Conservation (phyloP, 106 monocot species). For the Acorus gramineus region DNA sequence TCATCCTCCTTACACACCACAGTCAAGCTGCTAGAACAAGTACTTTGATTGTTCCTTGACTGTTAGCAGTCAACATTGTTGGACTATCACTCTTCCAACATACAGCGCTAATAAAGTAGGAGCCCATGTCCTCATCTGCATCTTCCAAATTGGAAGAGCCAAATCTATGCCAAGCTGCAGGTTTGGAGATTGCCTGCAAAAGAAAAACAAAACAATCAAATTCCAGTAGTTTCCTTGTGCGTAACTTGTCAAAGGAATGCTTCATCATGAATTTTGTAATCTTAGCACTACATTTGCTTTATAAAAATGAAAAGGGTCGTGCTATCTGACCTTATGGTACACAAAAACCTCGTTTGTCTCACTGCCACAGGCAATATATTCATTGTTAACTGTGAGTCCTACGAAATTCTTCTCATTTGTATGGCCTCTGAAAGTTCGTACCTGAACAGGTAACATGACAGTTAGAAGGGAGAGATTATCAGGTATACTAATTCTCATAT, state of each 20-base stretch:
- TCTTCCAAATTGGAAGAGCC: conserved; percentile 73
- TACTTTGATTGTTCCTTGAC: conserved; percentile 93
- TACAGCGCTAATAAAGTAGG: conserved; percentile 93
- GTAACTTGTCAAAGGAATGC: no score
- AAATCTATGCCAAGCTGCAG: conserved; percentile 78
- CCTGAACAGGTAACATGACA: conserved; percentile 28
- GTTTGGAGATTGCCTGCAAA: conserved; percentile 76
- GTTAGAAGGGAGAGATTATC: background rate
- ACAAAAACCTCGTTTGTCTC: conserved; percentile 95
- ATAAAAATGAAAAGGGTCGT: no score
- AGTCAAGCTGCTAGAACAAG: conserved; percentile 79
- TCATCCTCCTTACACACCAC: background rate
- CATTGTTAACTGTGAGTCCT: conserved; percentile 77
- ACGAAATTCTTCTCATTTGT: conserved; percentile 98
- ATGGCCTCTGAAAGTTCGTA: conserved; percentile 85
- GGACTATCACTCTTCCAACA: conserved; percentile 98
- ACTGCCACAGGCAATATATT: conserved; percentile 96
- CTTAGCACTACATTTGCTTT: no score
- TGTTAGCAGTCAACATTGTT: conserved; percentile 91
- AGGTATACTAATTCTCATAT: no score
- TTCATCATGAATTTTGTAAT: no score
- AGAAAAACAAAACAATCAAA: background rate
- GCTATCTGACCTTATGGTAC: conserved; percentile 70
- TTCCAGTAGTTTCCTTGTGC: no score
- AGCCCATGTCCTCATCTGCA: conserved; percentile 57